A percentile compares a stretch with the other conserved stretches of the same genome.
These are phyloP conservation scores for Vararia minispora DNA, from an alignment of 768 basidiomycete genomes.

Conservation along the genomic window DNA sequence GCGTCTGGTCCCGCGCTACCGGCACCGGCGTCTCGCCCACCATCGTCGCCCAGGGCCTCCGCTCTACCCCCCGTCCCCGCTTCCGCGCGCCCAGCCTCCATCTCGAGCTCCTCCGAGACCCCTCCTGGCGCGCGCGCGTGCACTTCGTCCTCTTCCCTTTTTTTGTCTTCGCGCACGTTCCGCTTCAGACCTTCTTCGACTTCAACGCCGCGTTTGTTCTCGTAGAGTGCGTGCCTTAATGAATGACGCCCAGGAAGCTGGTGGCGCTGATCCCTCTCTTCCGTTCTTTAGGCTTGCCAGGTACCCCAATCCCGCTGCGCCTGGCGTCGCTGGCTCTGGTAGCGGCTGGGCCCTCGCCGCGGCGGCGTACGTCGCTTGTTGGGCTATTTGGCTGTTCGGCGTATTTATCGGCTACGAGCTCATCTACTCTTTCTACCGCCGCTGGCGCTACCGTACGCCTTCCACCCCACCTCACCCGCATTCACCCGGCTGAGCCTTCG, in stretches of 20 bases:
- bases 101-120: constrained; percentile 54
- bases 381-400: constrained; percentile 60
- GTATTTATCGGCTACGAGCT: constrained; percentile 72
- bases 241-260: no score
- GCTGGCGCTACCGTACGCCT: constrained; percentile 73
- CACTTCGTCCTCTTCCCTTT: constrained; percentile 66
- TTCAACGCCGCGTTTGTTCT: constrained; percentile 82
- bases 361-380: constrained; percentile 77
- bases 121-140: constrained; percentile 39
- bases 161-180: constrained; percentile 59
- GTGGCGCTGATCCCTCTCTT: no score
- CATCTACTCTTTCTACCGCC: constrained; percentile 60
- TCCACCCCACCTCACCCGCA: constrained; percentile 7
- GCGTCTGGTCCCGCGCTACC: constrained; percentile 50
- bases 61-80: constrained; percentile 36
- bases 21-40: constrained; percentile 33
- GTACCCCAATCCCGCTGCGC: constrained; percentile 58
- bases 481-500: background rate
- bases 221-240: constrained; percentile 59
- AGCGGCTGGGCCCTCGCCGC: constrained; percentile 75
- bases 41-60: constrained; percentile 27
- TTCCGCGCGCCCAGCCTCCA: constrained; percentile 63
- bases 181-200: constrained; percentile 77
- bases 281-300: constrained; percentile 48
- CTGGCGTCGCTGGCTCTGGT: constrained; percentile 59